Percentiles rank a stretch among this genome's conserved stretches.
phyloP scores from a whole-genome alignment of 2,329 filamentous ascomycete species.

The Paracoccidioides brasiliensis region DNA sequence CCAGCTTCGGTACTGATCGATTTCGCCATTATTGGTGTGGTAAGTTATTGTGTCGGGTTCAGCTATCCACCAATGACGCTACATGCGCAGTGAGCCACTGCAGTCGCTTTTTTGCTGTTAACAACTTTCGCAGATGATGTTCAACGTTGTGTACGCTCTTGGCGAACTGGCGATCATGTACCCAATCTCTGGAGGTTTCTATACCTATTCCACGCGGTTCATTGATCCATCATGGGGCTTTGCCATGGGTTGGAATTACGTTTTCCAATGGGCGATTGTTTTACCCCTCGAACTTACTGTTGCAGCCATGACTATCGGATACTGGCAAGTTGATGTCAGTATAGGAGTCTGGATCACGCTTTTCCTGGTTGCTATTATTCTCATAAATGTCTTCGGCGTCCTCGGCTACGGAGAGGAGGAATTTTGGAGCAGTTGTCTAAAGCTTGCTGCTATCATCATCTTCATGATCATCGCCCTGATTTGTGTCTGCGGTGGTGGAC shows the following conservation, averaged over 20 bases:
- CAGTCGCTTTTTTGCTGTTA: too few relatives aligned
- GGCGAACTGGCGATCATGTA: conserved; percentile 50
- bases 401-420: conserved; percentile 76
- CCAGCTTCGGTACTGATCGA: conserved; percentile 25
- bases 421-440: conserved; percentile 68
- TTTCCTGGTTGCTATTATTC: conserved; percentile 57
- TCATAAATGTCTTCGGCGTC: conserved; percentile 72
- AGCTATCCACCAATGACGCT: neutral
- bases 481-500: conserved; percentile 32
- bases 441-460: conserved; percentile 66
- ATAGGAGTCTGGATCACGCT: conserved; percentile 47
- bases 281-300: conserved; percentile 73
- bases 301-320: conserved; percentile 64
- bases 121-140: conserved; percentile 34
- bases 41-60: conserved; percentile 2
- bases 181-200: conserved; percentile 50
- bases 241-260: conserved; percentile 46
- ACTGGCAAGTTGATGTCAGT: conserved; percentile 42
- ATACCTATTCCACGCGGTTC: conserved; percentile 48
- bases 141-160: conserved; percentile 47
- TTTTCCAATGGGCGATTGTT: conserved; percentile 69
- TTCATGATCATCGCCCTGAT: conserved; percentile 80
- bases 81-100: too few relatives aligned
- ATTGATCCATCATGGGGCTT: conserved; percentile 46
- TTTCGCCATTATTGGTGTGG: conserved; percentile 41